These are phyloP conservation scores for Lachnellula cervina DNA, from an alignment of 2,329 filamentous ascomycete genomes.

Conservation along the genomic window DNA sequence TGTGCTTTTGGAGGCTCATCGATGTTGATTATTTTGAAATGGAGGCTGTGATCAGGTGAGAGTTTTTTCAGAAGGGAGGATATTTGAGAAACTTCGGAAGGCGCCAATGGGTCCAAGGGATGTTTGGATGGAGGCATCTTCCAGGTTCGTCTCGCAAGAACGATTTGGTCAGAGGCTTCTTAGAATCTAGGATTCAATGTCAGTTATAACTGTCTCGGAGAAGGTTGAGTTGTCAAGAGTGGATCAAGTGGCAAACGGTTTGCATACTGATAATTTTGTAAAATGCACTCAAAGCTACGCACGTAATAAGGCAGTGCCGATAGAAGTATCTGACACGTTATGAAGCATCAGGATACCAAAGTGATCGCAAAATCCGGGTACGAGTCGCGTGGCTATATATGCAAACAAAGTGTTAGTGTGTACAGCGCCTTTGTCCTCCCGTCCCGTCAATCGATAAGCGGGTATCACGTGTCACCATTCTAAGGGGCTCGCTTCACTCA, in stretches of 20 bases:
- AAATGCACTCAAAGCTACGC: neutral
- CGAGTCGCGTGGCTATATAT: neutral
- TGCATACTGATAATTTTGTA: neutral
- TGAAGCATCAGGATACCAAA: no score
- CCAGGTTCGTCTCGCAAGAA: neutral
- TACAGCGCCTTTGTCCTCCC: no score
- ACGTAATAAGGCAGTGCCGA: neutral
- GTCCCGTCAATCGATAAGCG: neutral
- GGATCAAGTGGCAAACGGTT: neutral
- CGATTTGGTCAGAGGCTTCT: neutral
- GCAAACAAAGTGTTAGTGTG: neutral
- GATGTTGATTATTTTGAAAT: slow-evolving; percentile 24
- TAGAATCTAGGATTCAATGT: neutral
- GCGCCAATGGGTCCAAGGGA: slow-evolving; percentile 22
- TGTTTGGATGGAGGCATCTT: slow-evolving; percentile 7
- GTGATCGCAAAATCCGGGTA: no score
- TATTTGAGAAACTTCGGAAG: slow-evolving; percentile 17
- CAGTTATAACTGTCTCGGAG: neutral
- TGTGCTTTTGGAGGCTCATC: slow-evolving; percentile 21
- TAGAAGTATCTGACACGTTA: no score
- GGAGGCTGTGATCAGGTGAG: slow-evolving; percentile 14
- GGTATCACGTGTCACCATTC: neutral
- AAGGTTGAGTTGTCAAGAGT: neutral
- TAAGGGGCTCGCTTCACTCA: neutral
- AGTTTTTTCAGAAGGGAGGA: slow-evolving; percentile 17